Conservation (phyloP, 345 rosid species). For the Triadica sebifera region DNA sequence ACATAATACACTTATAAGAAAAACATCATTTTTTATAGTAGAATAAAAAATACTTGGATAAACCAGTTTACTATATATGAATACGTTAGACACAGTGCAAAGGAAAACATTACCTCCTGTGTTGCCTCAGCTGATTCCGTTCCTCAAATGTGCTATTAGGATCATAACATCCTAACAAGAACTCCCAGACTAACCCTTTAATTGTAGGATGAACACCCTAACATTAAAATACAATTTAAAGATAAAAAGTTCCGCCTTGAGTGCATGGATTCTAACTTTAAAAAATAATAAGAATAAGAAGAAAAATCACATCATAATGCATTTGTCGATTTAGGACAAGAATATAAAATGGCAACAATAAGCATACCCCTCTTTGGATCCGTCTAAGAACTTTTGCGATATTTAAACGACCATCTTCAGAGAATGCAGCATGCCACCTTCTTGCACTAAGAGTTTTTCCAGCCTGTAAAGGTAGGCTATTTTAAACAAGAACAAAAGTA, state of each 20-base stretch:
- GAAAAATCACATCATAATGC: neutral
- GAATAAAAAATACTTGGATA: neutral
- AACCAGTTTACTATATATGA: neutral
- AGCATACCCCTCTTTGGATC: slow-evolving; percentile 83
- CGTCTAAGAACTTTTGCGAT: slow-evolving; percentile 81
- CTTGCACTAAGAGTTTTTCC: slow-evolving; percentile 90
- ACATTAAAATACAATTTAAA: slow-evolving; percentile 29
- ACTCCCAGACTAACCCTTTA: slow-evolving; percentile 92
- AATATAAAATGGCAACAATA: neutral
- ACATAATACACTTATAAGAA: neutral
- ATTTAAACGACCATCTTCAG: slow-evolving; percentile 79
- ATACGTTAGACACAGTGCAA: no score
- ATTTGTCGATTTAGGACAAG: neutral
- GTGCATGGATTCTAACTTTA: neutral
- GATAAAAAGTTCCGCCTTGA: neutral
- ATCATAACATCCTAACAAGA: slow-evolving; percentile 88
- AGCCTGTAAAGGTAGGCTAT: slow-evolving; percentile 39
- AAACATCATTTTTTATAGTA: neutral
- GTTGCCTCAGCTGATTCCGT: slow-evolving; percentile 56
- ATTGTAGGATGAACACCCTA: slow-evolving; percentile 97
- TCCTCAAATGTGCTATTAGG: slow-evolving; percentile 84
- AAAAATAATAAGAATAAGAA: neutral
- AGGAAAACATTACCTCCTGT: slow-evolving; percentile 56
- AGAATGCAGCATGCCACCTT: slow-evolving; percentile 87
- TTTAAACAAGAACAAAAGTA: neutral